A percentile compares a stretch with the other conserved stretches of the same genome.
Conservation (phyloP, 345 rosid genomes). For the Stellera chamaejasme region DNA sequence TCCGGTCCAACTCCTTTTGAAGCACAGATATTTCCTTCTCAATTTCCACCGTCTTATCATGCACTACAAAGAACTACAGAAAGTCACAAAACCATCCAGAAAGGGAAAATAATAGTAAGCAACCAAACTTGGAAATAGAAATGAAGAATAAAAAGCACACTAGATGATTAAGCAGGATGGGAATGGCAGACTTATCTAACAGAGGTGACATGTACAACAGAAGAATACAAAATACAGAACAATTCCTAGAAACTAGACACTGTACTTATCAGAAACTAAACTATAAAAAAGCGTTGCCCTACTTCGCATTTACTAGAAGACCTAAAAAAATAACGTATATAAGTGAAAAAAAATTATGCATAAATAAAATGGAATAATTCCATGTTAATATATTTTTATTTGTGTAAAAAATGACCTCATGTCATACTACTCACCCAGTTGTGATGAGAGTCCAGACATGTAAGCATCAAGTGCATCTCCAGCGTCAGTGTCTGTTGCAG, state of each 20-base stretch:
- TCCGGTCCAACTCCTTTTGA: constrained; percentile 66
- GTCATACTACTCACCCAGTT: constrained; percentile 41
- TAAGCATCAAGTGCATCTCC: constrained; percentile 88
- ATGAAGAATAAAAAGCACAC: neutral
- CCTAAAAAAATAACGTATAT: too few species aligned
- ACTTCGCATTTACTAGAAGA: too few species aligned
- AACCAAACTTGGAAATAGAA: neutral
- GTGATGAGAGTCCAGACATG: constrained; percentile 87
- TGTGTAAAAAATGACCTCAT: too few species aligned
- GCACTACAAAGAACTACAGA: constrained; percentile 34
- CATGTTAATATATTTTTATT: too few species aligned
- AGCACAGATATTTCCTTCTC: constrained; percentile 63
- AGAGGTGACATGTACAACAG: too few species aligned
- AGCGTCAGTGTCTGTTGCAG: constrained; percentile 33
- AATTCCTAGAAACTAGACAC: too few species aligned
- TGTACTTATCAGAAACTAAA: too few species aligned
- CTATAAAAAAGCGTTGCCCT: too few species aligned
- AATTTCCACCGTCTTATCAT: constrained; percentile 47
- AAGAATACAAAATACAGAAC: too few species aligned
- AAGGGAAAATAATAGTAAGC: neutral
- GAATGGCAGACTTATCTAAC: neutral
- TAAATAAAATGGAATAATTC: too few species aligned
- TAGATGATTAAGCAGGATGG: neutral
- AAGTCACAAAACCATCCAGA: constrained; percentile 7
- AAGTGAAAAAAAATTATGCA: too few species aligned